phyloP scores from a whole-genome alignment of 2,329 filamentous ascomycete genomes.

The Sporothrix humicola region DNA sequence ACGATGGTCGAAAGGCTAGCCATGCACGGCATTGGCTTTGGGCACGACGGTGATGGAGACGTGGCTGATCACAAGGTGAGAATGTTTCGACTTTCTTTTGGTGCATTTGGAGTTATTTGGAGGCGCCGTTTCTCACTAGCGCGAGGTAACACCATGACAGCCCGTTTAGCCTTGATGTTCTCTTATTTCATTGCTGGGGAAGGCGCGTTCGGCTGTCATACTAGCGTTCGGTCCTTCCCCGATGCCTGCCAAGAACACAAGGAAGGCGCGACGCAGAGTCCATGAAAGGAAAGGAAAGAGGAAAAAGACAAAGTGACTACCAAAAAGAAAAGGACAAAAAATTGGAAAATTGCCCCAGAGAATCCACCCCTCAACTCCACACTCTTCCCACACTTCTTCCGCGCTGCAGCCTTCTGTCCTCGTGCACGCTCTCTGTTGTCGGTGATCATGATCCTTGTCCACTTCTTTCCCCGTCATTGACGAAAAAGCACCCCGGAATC shows the following conservation, averaged over 20 bases:
- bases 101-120: background rate
- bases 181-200: background rate
- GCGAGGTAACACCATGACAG: background rate
- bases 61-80: background rate
- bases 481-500: background rate
- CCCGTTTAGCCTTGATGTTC: slow-evolving; percentile 11
- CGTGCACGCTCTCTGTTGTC: background rate
- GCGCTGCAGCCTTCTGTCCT: slow-evolving; percentile 15
- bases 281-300: slow-evolving; percentile 13
- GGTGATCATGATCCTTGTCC: background rate
- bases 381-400: background rate
- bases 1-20: background rate
- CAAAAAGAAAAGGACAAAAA: background rate
- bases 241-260: slow-evolving; percentile 14
- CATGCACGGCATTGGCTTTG: background rate
- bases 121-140: background rate
- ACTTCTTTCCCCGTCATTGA: slow-evolving; percentile 2
- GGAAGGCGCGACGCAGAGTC: background rate
- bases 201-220: background rate
- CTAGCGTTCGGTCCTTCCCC: slow-evolving; percentile 21
- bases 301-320: background rate
- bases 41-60: background rate
- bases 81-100: background rate
- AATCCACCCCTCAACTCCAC: background rate
- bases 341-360: slow-evolving; percentile 13